phyloP scores from a whole-genome alignment of 1,139 yeast species.

The Waltiozyma sp. region DNA sequence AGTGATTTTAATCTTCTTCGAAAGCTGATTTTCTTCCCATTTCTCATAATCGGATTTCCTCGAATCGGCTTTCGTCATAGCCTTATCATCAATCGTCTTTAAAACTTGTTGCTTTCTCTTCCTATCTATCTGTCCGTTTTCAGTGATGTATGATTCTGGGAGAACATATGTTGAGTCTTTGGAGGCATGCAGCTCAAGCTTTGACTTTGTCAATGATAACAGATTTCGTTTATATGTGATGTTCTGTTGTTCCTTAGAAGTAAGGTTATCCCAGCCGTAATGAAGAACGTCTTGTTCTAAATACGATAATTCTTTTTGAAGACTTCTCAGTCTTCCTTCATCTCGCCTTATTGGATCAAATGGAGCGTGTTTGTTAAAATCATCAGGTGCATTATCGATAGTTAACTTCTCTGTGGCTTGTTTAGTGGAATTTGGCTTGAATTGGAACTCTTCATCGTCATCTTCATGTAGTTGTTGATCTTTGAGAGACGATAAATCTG shows the following conservation, averaged over 20 bases:
- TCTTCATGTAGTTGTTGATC: too few relatives aligned
- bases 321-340: conserved; percentile 29
- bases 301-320: conserved; percentile 37
- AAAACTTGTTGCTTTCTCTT: conserved; percentile 33
- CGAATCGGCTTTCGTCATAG: conserved; percentile 10
- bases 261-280: conserved; percentile 39
- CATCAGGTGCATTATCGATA: not conserved
- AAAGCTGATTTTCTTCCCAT: conserved; percentile 64
- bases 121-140: conserved; percentile 40
- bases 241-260: conserved; percentile 40
- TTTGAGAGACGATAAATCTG: too few relatives aligned
- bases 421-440: not conserved
- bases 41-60: conserved; percentile 29
- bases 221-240: conserved; percentile 36
- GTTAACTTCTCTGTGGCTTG: not conserved
- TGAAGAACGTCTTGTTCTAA: conserved; percentile 34
- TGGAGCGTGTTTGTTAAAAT: not conserved
- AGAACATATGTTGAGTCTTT: conserved; percentile 28
- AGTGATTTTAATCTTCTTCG: conserved; percentile 23
- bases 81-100: conserved; percentile 15
- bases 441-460: not conserved
- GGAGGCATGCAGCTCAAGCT: conserved; percentile 26
- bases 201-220: conserved; percentile 30
- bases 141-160: conserved; percentile 45
- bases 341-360: conserved; percentile 26